Conservation (phyloP, 1,284 basidiomycete species). For the Ceratobasidium sp. region DNA sequence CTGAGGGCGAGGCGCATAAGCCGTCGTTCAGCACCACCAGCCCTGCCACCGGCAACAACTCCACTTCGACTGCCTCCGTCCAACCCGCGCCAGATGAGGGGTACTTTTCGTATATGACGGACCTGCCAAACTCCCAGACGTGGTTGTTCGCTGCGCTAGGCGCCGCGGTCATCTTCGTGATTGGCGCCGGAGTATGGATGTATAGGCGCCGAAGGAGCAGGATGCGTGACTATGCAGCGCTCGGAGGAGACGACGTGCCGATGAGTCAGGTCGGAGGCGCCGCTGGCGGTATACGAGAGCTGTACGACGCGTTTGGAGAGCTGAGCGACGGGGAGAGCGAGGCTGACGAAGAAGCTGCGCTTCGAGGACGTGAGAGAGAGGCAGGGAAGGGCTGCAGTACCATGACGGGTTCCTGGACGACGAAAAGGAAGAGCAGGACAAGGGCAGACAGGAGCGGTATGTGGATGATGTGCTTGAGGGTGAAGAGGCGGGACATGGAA, state of each 20-base stretch:
- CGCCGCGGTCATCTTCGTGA: constrained; percentile 77
- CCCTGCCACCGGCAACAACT: constrained; percentile 52
- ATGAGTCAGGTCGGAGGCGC: constrained; percentile 71
- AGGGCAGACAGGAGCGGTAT: constrained; percentile 72
- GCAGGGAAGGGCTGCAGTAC: constrained; percentile 45
- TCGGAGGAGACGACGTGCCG: constrained; percentile 75
- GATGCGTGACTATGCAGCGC: constrained; percentile 75
- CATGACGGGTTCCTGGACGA: constrained; percentile 54
- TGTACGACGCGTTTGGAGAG: constrained; percentile 94
- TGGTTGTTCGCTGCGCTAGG: constrained; percentile 88
- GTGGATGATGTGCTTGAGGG: constrained; percentile 52
- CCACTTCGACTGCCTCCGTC: background rate
- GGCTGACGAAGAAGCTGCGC: constrained; percentile 49
- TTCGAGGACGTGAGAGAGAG: constrained; percentile 25
- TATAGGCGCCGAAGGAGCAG: constrained; percentile 71
- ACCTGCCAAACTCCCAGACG: constrained; percentile 78
- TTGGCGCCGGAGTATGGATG: constrained; percentile 75
- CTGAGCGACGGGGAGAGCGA: constrained; percentile 68
- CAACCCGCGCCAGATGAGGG: constrained; percentile 78
- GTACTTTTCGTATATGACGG: constrained; percentile 86
- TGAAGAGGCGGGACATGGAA: constrained; percentile 48
- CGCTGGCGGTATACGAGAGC: constrained; percentile 75
- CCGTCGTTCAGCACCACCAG: constrained; percentile 68
- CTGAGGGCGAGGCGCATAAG: constrained; percentile 75
- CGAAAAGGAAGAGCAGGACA: constrained; percentile 62